A percentile compares a stretch with the other conserved stretches of the same genome.
phyloP scores from a whole-genome alignment of 495 filamentous ascomycete species.

The Daldinia childiae region DNA sequence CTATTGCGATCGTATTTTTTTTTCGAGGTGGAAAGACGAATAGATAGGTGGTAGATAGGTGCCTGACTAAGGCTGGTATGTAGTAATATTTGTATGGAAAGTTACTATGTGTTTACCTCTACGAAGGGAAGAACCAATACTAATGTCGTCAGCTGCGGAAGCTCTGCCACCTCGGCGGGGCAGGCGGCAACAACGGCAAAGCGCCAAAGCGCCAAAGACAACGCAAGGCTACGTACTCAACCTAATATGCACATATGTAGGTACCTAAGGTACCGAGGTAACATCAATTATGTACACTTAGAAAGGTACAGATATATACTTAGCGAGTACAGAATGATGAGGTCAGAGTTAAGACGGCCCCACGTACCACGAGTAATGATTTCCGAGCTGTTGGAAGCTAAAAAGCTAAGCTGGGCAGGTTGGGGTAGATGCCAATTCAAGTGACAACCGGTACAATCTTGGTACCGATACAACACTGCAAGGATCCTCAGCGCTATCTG shows the following conservation, averaged over 20 bases:
- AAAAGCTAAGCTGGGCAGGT: constrained; percentile 11
- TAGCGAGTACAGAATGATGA: constrained; percentile 24
- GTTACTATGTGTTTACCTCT: constrained; percentile 15
- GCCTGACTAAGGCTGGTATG: constrained; percentile 23
- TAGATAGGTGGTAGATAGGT: neutral
- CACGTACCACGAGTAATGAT: neutral
- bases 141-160: constrained; percentile 38
- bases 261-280: neutral
- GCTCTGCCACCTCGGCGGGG: constrained; percentile 42
- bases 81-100: neutral
- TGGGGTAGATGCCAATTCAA: constrained; percentile 7
- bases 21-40: neutral
- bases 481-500: neutral
- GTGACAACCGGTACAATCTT: constrained; percentile 10
- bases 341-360: constrained; percentile 16
- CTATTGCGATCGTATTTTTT: constrained; percentile 1
- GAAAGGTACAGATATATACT: constrained; percentile 18
- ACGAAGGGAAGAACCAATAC: constrained; percentile 25
- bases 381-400: neutral
- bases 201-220: neutral
- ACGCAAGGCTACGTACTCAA: neutral
- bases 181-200: constrained; percentile 33
- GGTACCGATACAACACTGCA: constrained; percentile 13
- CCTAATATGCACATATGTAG: neutral
- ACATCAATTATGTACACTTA: neutral